Evolutionary conservation across 257 asterid species (phyloP).

Genomic region (Salvia hispanica): DNA sequence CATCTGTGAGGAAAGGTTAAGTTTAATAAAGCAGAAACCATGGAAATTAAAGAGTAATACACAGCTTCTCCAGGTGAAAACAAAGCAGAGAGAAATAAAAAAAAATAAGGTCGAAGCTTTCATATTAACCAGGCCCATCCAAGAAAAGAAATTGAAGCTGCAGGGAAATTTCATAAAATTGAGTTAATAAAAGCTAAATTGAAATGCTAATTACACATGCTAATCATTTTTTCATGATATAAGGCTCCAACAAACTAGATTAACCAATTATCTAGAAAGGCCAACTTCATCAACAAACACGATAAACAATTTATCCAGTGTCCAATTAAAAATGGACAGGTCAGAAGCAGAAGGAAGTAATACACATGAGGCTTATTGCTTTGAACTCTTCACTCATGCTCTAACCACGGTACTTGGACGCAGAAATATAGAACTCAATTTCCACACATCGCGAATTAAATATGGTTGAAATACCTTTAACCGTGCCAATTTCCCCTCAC

Average conservation of each 20-base stretch:
- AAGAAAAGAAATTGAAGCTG: not conserved
- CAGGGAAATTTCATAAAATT: not conserved
- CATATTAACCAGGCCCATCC: not conserved
- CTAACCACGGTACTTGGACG: not conserved
- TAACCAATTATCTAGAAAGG: not conserved
- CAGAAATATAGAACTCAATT: not conserved
- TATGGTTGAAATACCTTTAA: not conserved
- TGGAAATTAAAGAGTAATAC: not conserved
- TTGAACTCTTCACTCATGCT: not conserved
- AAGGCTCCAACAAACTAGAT: not conserved
- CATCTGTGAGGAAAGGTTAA: not conserved
- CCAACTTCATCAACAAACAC: not conserved
- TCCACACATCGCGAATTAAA: not conserved
- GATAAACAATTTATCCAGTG: not conserved
- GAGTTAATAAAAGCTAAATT: not conserved
- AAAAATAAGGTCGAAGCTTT: not conserved
- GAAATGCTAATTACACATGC: not conserved
- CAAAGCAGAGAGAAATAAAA: not conserved
- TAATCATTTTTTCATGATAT: not conserved
- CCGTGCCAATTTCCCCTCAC: not conserved
- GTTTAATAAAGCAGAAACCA: slow-evolving; percentile 5
- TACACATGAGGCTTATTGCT: not conserved
- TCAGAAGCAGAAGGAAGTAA: not conserved
- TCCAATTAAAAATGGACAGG: not conserved
- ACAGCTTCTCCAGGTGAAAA: slow-evolving; percentile 11